These are phyloP conservation scores for Gossypium anomalum DNA, from an alignment of 345 rosid species.

Conservation along the genomic window DNA sequence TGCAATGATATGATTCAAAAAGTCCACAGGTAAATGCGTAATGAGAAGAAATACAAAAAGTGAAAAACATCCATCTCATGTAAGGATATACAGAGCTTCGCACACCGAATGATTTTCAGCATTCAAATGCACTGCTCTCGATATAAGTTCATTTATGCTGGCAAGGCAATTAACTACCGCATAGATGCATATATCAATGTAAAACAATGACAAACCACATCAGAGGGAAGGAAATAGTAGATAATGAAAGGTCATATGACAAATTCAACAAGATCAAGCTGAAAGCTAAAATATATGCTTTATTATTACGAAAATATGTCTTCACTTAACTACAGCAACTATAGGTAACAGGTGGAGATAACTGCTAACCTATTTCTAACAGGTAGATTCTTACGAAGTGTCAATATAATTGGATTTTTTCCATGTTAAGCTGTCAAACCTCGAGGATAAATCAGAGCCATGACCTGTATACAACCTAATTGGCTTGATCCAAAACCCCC, in stretches of 20 bases:
- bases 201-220: not conserved
- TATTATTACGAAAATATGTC: slow-evolving; percentile 20
- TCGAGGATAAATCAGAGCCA: slow-evolving; percentile 22
- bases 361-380: slow-evolving; percentile 19
- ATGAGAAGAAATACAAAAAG: not conserved
- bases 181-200: not conserved
- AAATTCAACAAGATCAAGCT: slow-evolving; percentile 10
- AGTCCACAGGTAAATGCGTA: not conserved
- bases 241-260: not conserved
- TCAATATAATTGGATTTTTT: slow-evolving; percentile 18
- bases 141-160: not conserved
- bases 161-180: not conserved
- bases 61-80: not conserved
- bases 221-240: not conserved
- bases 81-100: not conserved
- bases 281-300: slow-evolving; percentile 14
- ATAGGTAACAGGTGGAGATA: slow-evolving; percentile 10
- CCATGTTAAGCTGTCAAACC: slow-evolving; percentile 15
- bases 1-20: not conserved
- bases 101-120: not conserved
- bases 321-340: slow-evolving; percentile 14
- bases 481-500: slow-evolving; percentile 25
- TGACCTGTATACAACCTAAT: slow-evolving; percentile 32
- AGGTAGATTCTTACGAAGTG: slow-evolving; percentile 22
- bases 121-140: not conserved